Evolutionary conservation across 805 yeast genomes (phyloP).

Genomic region (Candida namnaoensis): DNA sequence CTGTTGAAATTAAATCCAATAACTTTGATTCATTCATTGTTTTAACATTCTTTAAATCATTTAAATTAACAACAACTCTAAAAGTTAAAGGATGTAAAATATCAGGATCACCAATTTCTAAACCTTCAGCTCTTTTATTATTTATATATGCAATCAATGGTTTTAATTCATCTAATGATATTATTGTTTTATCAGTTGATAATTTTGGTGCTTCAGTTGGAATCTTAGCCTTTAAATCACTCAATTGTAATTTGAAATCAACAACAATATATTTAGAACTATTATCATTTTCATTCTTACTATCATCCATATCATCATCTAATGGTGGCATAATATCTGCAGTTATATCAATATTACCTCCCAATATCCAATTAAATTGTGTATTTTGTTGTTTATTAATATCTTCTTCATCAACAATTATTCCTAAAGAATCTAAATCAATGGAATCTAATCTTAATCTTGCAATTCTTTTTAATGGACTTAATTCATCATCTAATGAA

Average conservation of each 20-base stretch:
- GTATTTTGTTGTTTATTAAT: constrained; percentile 8
- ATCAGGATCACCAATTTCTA: constrained; percentile 16
- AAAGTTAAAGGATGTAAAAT: constrained; percentile 23
- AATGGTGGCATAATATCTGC: constrained; percentile 70
- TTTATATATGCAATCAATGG: constrained; percentile 58
- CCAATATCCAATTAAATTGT: constrained; percentile 59
- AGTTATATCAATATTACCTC: constrained; percentile 60
- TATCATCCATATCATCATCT: constrained; percentile 21
- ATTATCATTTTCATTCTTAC: not conserved
- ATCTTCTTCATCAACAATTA: constrained; percentile 3
- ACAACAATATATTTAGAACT: constrained; percentile 49
- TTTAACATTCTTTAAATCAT: constrained; percentile 30
- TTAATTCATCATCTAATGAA: constrained; percentile 19
- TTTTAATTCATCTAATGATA: constrained; percentile 50
- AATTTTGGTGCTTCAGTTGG: constrained; percentile 41
- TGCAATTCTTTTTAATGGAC: constrained; percentile 42
- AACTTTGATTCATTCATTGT: constrained; percentile 34
- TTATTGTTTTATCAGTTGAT: constrained; percentile 46
- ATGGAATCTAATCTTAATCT: constrained; percentile 33
- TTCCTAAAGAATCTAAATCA: constrained; percentile 26
- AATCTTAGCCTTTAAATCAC: constrained; percentile 48
- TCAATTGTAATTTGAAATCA: constrained; percentile 57
- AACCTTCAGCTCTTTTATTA: constrained; percentile 23
- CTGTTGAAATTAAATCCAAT: constrained; percentile 44
- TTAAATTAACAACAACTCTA: constrained; percentile 36